Percentiles rank a stretch among this genome's conserved stretches.
Conservation (phyloP, 75 land plant genomes). For the Selaginella moellendorffii region DNA sequence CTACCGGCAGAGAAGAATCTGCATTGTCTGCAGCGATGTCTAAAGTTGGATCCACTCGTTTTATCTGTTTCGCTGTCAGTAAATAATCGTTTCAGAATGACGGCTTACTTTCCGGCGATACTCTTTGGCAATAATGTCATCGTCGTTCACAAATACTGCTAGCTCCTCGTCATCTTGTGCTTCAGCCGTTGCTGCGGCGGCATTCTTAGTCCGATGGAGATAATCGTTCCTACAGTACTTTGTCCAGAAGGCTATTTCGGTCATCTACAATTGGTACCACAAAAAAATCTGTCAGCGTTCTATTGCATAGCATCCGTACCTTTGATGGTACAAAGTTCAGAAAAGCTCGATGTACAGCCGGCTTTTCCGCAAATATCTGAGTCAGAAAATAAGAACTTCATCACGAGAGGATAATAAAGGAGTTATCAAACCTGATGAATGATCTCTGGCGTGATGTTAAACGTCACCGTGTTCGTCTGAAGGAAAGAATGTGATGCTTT, state of each 20-base stretch:
- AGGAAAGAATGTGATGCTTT: slow-evolving; percentile 1
- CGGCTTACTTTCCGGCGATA: slow-evolving; percentile 45
- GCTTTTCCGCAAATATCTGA: slow-evolving; percentile 96
- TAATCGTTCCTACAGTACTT: slow-evolving; percentile 92
- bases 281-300: background rate
- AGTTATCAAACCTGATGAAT: slow-evolving; percentile 60
- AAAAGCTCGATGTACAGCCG: slow-evolving; percentile 89
- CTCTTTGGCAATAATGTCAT: slow-evolving; percentile 67
- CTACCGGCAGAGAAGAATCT: slow-evolving; percentile 65
- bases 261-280: slow-evolving; percentile 46
- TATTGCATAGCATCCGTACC: slow-evolving; percentile 20
- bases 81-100: background rate
- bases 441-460: slow-evolving; percentile 85
- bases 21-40: slow-evolving; percentile 90
- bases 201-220: slow-evolving; percentile 60
- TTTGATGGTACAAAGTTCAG: slow-evolving; percentile 60
- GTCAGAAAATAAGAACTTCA: slow-evolving; percentile 10
- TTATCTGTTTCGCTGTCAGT: slow-evolving; percentile 30
- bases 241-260: slow-evolving; percentile 82
- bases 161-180: slow-evolving; percentile 97
- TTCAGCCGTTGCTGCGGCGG: slow-evolving; percentile 80
- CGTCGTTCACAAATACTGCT: slow-evolving; percentile 71
- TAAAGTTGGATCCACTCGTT: slow-evolving; percentile 83
- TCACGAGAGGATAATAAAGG: background rate
- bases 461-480: slow-evolving; percentile 89